Base-by-base conservation (phyloP, 352 stramenopile species). In the Phytophthora aleatoria region DNA sequence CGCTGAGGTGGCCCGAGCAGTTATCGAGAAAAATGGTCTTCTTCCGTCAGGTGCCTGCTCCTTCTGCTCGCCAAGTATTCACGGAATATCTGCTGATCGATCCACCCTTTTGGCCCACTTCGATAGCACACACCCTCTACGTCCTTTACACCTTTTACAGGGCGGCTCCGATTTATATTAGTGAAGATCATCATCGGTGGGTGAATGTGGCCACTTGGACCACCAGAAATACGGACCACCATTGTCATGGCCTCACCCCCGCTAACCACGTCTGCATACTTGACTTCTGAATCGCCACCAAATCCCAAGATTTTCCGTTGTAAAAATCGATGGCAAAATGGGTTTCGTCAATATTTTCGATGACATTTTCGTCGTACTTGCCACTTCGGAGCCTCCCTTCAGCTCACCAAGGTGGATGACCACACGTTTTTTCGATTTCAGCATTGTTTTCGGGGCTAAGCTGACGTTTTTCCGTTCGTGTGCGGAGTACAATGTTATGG, bases 331-430 rank as follows among this genome's bases (percentile, higher is more conserved):
- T 53, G 15, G 67, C 42, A n/a, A 77, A 69, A 47, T 71, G 65
- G 3, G 65, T 77, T 35, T 74, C 56, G 20, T 77, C 70, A 12
- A 77, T 61, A 27, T 73, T 78, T 15, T 69, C 45, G 11, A 69
- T 33, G 1, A 39, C 5, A 11, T 74, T 64, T 11, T 74, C 61
- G 36, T 74, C 50, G 3, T 39, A 62, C 2, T n/a, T 12, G 6
- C 45, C 45, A 13, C 24, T 38, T 12, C 27, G 27, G 12, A 38
- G 4, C 28, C 45, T 5, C 27, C 27, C 7, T 52, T 26, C 5
- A 39, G 13, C 13, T 52, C 6, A 27, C 45, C 45, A 10, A 41
- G 15, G 7, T 52, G 45, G 0, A 11, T 5, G 0, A 13, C 45
- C 10, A 52, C 45, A 3, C 26, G 5, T 20, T 20, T 13, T 24